Evolutionary conservation across 176 grass and related monocot genomes (phyloP), one percentile per base, ranked within the genome.

Genomic region (Dactylis glomerata): DNA sequence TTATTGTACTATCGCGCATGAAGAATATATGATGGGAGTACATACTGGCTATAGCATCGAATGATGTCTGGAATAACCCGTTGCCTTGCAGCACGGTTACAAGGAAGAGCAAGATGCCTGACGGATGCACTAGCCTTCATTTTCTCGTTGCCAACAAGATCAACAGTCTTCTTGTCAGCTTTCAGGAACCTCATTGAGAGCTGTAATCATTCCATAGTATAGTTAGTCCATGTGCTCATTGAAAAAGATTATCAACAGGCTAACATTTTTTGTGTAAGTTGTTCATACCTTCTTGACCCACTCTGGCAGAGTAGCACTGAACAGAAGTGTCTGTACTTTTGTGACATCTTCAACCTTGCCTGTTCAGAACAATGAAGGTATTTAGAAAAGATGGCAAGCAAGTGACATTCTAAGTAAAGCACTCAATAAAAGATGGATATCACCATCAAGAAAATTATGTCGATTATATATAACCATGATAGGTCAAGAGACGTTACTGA

Each of bases 251-350:
- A 49, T 56, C 41, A 77, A 23, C 16, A 54, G 15, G 20, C 28
- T 3, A 6, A 37, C 7, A 40, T n/a, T n/a, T 31, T 55, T 22
- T 40, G 10, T 73, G 22, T 11, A 54, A 28, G 33, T 8, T 1
- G 77, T 40, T 7, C 34, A 66, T 67, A 99, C 96, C 96, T 94
- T 94, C n/a, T 91, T 82, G 62, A 99, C 96, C 96, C 96, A 99
- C 6, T 81, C 84, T 5, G 96, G 96, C 15, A 99, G 82, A 85
- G 96, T 99, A 61, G 96, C 96, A 88, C 96, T 99, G 69, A 99
- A 96, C 10, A 99, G 90, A 87, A 99, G 97, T 23, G 97, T 99
- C 57, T 99, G 93, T 46, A 96, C 97, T 94, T 99, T 99, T 19
- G 86, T 94, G 38, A 81, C 91, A 85, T 99, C 91, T 58, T 87